Evolutionary conservation across 1,139 yeast genomes (phyloP).

Genomic region (Eremothecium coryli): DNA sequence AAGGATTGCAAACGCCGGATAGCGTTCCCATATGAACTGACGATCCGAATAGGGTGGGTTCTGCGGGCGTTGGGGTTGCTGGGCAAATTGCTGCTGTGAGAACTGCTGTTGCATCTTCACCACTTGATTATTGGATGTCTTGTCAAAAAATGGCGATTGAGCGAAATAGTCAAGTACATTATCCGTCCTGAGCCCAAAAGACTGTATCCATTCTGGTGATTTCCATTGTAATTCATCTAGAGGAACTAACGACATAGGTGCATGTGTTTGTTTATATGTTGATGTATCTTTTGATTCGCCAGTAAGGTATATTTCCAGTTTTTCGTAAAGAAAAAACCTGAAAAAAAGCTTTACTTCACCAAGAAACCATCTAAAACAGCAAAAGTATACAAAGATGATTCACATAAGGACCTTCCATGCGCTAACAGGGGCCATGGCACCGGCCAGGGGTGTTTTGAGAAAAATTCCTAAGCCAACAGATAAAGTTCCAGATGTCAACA

Average conservation of each 20-base stretch:
- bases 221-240: constrained; percentile 94
- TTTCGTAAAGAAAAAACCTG: neutral
- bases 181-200: constrained; percentile 74
- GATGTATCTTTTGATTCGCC: too few relatives aligned
- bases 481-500: constrained; percentile 58
- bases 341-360: neutral
- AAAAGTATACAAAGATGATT: constrained; percentile 12
- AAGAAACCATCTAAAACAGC: constrained; percentile 1
- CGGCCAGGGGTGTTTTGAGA: constrained; percentile 10
- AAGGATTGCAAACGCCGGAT: constrained; percentile 31
- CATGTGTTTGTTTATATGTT: neutral
- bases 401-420: constrained; percentile 14
- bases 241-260: constrained; percentile 24
- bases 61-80: constrained; percentile 10
- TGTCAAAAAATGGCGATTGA: constrained; percentile 88
- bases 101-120: constrained; percentile 92
- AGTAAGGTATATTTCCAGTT: too few relatives aligned
- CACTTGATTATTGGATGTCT: constrained; percentile 89
- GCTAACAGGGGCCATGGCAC: constrained; percentile 10
- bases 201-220: constrained; percentile 94
- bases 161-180: constrained; percentile 90
- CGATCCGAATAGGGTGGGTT: constrained; percentile 9
- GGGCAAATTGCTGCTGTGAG: constrained; percentile 18
- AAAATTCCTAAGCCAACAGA: constrained; percentile 39
- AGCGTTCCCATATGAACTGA: constrained; percentile 18